Conservation (phyloP, 441 rosid species). For the Croton setiger region DNA sequence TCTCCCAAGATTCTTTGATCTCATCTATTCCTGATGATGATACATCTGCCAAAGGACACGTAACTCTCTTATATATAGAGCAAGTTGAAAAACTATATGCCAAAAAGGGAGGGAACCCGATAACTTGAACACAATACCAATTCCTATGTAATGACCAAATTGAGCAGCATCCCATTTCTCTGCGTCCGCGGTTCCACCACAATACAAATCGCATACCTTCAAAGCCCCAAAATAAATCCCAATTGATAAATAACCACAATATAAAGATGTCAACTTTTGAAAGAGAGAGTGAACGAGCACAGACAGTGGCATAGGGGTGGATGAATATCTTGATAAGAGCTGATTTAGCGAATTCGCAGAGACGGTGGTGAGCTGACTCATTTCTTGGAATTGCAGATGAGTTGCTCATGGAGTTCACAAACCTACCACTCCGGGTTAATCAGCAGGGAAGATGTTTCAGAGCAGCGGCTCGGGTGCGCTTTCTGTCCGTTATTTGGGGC, state of each 20-base stretch:
- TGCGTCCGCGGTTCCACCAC: constrained; percentile 60
- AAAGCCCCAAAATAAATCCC: not conserved
- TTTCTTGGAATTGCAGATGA: constrained; percentile 41
- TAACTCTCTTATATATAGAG: not conserved
- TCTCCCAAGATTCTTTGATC: constrained; percentile 76
- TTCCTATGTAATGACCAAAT: constrained; percentile 72
- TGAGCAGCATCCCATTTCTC: constrained; percentile 79
- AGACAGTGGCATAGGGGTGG: constrained; percentile 80
- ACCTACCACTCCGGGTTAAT: not conserved
- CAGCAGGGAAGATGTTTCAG: not conserved
- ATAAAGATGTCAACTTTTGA: not conserved
- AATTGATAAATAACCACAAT: not conserved
- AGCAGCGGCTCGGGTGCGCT: not conserved
- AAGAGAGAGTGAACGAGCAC: constrained; percentile 3
- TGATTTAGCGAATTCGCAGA: constrained; percentile 75
- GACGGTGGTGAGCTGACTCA: constrained; percentile 77
- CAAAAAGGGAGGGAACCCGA: not conserved
- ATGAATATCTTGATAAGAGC: constrained; percentile 84
- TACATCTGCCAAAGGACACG: constrained; percentile 39
- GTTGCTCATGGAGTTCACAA: constrained; percentile 31
- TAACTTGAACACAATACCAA: constrained; percentile 39
- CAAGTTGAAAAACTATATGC: not conserved
- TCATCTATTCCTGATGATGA: constrained; percentile 59
- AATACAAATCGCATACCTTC: constrained; percentile 85
- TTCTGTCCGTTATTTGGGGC: too few species aligned